These are phyloP conservation scores for Aegilops bicornis DNA, from an alignment of 176 grass and related monocot species.

Conservation along the genomic window DNA sequence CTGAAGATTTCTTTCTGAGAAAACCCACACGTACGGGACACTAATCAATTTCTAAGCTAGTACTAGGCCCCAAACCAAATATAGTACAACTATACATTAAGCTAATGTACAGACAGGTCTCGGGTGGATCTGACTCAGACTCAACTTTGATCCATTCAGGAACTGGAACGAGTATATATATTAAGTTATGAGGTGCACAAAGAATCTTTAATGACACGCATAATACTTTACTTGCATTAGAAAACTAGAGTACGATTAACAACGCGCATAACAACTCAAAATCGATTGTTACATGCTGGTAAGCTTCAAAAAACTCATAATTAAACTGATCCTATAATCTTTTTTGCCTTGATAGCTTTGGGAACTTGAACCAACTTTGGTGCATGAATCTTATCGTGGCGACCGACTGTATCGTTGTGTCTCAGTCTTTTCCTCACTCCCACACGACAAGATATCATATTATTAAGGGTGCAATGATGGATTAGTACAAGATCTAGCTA, in stretches of 20 bases:
- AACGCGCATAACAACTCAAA: not conserved
- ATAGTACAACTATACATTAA: not conserved
- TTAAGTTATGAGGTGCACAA: not conserved
- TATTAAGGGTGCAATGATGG: slow-evolving; percentile 24
- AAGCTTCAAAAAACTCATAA: slow-evolving; percentile 12
- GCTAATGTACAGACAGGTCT: not conserved
- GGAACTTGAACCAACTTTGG: slow-evolving; percentile 50
- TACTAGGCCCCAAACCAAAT: slow-evolving; percentile 14
- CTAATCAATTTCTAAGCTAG: slow-evolving; percentile 16
- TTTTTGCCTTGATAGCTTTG: slow-evolving; percentile 21
- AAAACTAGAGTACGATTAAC: slow-evolving; percentile 22
- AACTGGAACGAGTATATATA: slow-evolving; percentile 1
- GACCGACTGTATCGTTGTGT: not conserved
- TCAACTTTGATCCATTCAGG: slow-evolving; percentile 33
- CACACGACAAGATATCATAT: slow-evolving; percentile 35
- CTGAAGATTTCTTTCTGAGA: not conserved
- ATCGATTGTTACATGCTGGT: slow-evolving; percentile 6
- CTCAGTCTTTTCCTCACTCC: not conserved
- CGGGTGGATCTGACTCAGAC: slow-evolving; percentile 44
- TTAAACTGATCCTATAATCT: not conserved
- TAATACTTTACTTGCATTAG: slow-evolving; percentile 4
- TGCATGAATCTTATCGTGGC: slow-evolving; percentile 19
- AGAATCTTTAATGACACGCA: slow-evolving; percentile 19
- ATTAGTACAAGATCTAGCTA: slow-evolving; percentile 5
- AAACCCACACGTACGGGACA: not conserved